Percentiles rank a stretch among this genome's conserved stretches.
Evolutionary conservation across 179 eudicot genomes (phyloP).

Genomic region (Beta lomatogona): DNA sequence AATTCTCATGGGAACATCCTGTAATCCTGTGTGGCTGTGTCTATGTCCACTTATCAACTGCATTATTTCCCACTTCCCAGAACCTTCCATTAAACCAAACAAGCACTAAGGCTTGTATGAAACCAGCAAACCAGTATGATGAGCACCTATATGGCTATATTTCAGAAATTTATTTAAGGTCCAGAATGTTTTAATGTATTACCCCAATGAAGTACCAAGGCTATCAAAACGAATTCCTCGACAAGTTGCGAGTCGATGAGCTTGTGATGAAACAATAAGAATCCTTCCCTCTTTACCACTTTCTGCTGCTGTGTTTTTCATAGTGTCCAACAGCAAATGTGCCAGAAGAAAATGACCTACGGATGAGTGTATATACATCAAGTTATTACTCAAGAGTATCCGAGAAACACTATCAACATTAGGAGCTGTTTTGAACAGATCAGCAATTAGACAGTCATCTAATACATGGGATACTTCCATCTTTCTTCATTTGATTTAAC

Average conservation of each 20-base stretch:
- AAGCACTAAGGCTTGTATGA: background rate
- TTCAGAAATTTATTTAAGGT: background rate
- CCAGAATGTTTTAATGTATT: constrained; percentile 22
- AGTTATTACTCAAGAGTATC: background rate
- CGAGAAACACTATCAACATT: background rate
- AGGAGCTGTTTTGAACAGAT: too few relatives aligned
- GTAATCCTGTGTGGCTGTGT: too few relatives aligned
- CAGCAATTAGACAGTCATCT: too few relatives aligned
- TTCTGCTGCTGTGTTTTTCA: constrained; percentile 63
- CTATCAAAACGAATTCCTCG: constrained; percentile 76
- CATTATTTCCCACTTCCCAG: too few relatives aligned
- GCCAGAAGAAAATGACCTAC: constrained; percentile 89
- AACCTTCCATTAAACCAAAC: too few relatives aligned
- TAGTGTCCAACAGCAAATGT: constrained; percentile 62
- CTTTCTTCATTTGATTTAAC: background rate
- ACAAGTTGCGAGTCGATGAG: constrained; percentile 46
- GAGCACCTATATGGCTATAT: background rate
- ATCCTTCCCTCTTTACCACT: constrained; percentile 74
- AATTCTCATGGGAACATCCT: too few relatives aligned
- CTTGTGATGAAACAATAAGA: constrained; percentile 74
- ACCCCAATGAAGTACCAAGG: constrained; percentile 58
- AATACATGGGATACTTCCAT: too few relatives aligned
- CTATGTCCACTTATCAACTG: too few relatives aligned
- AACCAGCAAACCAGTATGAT: background rate
- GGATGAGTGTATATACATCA: background rate